Evolutionary conservation across 176 grass and related monocot species (phyloP).

Genomic region (Avena eriantha): DNA sequence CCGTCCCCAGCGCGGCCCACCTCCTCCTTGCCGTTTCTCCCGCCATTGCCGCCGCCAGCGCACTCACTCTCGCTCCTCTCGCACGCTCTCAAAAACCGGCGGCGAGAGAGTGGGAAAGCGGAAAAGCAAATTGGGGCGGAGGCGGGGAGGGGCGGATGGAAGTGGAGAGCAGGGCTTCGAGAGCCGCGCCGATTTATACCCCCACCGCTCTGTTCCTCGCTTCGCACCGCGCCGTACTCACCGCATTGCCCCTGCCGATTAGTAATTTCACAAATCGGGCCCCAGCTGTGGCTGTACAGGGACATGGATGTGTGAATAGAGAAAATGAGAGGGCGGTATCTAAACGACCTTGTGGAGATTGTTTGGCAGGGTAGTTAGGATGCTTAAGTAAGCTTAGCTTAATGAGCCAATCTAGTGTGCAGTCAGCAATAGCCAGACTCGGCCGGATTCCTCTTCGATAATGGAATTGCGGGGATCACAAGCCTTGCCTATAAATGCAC

Average conservation of each 20-base stretch:
- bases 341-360: not conserved
- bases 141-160: not conserved
- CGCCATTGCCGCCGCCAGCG: conserved; percentile 28
- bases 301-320: fast-evolving
- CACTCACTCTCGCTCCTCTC: not conserved
- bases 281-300: fast-evolving
- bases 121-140: not conserved
- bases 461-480: too few relatives aligned
- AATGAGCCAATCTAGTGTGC: too few relatives aligned
- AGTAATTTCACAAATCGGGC: fast-evolving
- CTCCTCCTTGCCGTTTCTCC: conserved; percentile 29
- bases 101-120: not conserved
- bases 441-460: too few relatives aligned
- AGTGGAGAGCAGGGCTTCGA: conserved; percentile 33
- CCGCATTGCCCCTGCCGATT: conserved; percentile 28
- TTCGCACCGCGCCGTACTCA: not conserved
- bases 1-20: not conserved
- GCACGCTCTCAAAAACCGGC: not conserved
- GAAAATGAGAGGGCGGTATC: fast-evolving
- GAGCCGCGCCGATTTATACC: conserved; percentile 63
- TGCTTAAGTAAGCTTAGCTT: too few relatives aligned
- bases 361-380: too few relatives aligned
- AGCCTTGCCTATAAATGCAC: too few relatives aligned
- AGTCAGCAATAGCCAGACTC: too few relatives aligned
- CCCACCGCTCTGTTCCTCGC: not conserved